Percentiles rank a stretch among this genome's conserved stretches.
Conservation (phyloP, 2,329 filamentous ascomycete genomes). For the Alternaria gaisen region DNA sequence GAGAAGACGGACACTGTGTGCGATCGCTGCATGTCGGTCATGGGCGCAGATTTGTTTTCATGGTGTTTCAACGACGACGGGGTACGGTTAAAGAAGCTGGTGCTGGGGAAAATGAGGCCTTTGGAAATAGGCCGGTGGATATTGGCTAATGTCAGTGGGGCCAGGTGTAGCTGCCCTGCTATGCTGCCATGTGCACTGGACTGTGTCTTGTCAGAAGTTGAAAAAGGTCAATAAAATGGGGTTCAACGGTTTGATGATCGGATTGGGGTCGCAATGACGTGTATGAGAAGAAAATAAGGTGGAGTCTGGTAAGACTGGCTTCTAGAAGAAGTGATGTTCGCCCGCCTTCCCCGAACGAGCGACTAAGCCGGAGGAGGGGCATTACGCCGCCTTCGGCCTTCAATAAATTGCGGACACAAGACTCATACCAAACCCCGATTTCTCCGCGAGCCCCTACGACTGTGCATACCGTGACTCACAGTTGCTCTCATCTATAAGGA, state of each 20-base stretch:
- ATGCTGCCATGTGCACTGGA: background rate
- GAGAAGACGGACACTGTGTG: background rate
- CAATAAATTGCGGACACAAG: conserved; percentile 32
- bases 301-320: background rate
- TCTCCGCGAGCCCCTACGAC: conserved; percentile 13
- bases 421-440: conserved; percentile 24
- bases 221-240: too few species aligned
- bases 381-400: conserved; percentile 30
- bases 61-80: background rate
- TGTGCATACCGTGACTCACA: conserved; percentile 26
- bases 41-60: background rate
- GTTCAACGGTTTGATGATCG: background rate
- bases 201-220: background rate
- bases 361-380: conserved; percentile 10
- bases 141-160: background rate
- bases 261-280: conserved; percentile 1
- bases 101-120: background rate
- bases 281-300: conserved; percentile 5
- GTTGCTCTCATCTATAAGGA: conserved; percentile 15
- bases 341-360: conserved; percentile 3
- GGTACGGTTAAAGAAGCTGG: background rate
- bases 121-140: background rate
- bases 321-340: conserved; percentile 17
- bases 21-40: too few species aligned
- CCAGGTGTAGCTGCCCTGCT: background rate